Evolutionary conservation across 73 alveolate genomes (phyloP).

Genomic region (Paramecium biaurelia): DNA sequence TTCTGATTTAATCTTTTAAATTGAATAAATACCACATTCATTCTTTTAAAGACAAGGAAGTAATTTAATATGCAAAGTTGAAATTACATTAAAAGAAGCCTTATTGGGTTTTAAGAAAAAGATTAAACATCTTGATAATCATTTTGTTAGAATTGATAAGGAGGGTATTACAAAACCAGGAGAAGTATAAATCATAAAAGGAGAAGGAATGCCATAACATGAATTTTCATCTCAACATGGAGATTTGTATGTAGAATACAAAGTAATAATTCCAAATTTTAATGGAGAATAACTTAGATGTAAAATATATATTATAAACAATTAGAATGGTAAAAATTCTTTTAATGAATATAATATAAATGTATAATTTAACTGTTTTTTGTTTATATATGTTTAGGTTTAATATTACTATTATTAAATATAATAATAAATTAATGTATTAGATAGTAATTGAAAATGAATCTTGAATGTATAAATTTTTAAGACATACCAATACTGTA

Average conservation of each 20-base stretch:
- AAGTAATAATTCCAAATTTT: constrained; percentile 8
- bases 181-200: constrained; percentile 81
- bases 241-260: constrained; percentile 78
- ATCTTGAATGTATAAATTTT: neutral
- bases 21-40: constrained; percentile 77
- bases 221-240: constrained; percentile 90
- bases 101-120: constrained; percentile 92
- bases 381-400: too few relatives aligned
- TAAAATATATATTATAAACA: neutral
- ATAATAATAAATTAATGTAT: neutral
- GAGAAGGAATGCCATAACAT: constrained; percentile 98
- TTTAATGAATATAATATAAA: constrained; percentile 6
- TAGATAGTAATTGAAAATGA: neutral
- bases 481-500: neutral
- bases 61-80: constrained; percentile 77
- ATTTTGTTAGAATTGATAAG: constrained; percentile 82
- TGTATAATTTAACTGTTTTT: neutral
- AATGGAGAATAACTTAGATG: constrained; percentile 4
- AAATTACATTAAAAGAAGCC: constrained; percentile 92
- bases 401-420: too few relatives aligned
- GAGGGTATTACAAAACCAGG: constrained; percentile 92
- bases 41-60: constrained; percentile 87
- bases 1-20: constrained; percentile 77
- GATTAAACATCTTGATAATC: constrained; percentile 93
- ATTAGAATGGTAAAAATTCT: constrained; percentile 9